phyloP scores from a whole-genome alignment of 768 basidiomycete genomes.

The Boletus huronensis region DNA sequence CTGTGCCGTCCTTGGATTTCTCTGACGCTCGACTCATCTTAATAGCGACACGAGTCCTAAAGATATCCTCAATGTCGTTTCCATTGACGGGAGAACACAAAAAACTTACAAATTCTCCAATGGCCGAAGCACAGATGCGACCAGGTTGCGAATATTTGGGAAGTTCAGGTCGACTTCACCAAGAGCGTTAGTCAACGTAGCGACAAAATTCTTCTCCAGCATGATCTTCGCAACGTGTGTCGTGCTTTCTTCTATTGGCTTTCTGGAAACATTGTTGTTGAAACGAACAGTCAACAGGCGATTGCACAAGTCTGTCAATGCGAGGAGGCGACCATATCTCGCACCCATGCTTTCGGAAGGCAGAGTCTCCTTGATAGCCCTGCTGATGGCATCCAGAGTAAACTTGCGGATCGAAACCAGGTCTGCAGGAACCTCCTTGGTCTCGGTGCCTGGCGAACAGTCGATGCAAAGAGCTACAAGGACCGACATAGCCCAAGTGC shows the following conservation, averaged over 20 bases:
- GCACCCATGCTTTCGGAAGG: conserved; percentile 58
- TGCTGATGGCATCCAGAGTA: conserved; percentile 84
- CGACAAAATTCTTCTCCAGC: conserved; percentile 96
- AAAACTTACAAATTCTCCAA: conserved; percentile 79
- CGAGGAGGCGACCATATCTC: conserved; percentile 85
- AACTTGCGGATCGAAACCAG: conserved; percentile 89
- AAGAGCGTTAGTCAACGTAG: conserved; percentile 80
- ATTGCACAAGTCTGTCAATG: conserved; percentile 83
- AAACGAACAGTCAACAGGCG: conserved; percentile 81
- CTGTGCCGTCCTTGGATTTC: conserved; percentile 56
- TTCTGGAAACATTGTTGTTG: conserved; percentile 46
- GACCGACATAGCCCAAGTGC: conserved; percentile 87
- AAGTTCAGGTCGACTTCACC: conserved; percentile 95
- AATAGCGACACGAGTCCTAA: conserved; percentile 92
- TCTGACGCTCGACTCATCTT: conserved; percentile 87
- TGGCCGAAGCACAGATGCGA: conserved; percentile 85
- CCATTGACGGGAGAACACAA: background rate
- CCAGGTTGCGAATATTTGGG: conserved; percentile 81
- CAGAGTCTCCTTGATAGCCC: conserved; percentile 77
- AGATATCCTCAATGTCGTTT: conserved; percentile 8
- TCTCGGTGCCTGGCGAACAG: conserved; percentile 56
- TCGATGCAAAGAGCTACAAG: conserved; percentile 94
- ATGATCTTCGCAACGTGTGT: conserved; percentile 96
- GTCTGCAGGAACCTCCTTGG: conserved; percentile 75
- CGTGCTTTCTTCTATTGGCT: conserved; percentile 66